Evolutionary conservation across 1,284 basidiomycete species (phyloP).

Genomic region (Rhodotorula glutinis): DNA sequence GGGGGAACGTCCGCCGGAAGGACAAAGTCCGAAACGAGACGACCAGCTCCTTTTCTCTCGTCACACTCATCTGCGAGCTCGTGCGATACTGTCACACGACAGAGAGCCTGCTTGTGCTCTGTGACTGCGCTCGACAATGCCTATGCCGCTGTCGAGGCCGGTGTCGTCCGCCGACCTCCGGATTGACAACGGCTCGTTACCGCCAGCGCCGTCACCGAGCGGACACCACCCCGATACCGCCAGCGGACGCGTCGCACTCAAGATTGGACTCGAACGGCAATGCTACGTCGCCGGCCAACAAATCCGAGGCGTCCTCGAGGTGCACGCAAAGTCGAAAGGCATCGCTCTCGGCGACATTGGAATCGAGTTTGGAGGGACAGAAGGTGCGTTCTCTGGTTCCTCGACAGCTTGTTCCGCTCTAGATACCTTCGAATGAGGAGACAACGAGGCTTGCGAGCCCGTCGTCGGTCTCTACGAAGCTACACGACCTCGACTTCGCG

Average conservation of each 20-base stretch:
- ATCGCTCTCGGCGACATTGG: constrained; percentile 39
- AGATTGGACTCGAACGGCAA: constrained; percentile 7
- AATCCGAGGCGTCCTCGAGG: constrained; percentile 37
- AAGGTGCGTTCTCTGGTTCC: constrained; percentile 19
- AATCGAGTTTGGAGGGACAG: constrained; percentile 33
- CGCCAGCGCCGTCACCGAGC: constrained; percentile 2
- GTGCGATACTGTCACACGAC: too few species aligned
- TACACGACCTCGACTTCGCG: background rate
- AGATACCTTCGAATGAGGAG: too few species aligned
- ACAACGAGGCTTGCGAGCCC: too few species aligned
- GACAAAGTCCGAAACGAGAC: too few species aligned
- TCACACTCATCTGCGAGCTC: too few species aligned
- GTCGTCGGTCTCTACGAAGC: too few species aligned
- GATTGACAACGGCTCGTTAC: background rate
- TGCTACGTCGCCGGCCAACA: constrained; percentile 32
- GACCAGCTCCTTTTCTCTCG: too few species aligned
- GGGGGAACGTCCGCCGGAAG: too few species aligned
- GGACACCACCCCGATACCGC: background rate
- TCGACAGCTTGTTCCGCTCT: background rate
- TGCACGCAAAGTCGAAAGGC: constrained; percentile 24
- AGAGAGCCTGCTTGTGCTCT: too few species aligned
- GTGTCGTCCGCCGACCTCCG: constrained; percentile 4
- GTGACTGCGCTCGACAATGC: background rate
- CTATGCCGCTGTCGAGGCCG: background rate
- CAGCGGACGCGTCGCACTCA: background rate